Evolutionary conservation across 257 asterid species (phyloP).

Genomic region (Gentiana straminea): DNA sequence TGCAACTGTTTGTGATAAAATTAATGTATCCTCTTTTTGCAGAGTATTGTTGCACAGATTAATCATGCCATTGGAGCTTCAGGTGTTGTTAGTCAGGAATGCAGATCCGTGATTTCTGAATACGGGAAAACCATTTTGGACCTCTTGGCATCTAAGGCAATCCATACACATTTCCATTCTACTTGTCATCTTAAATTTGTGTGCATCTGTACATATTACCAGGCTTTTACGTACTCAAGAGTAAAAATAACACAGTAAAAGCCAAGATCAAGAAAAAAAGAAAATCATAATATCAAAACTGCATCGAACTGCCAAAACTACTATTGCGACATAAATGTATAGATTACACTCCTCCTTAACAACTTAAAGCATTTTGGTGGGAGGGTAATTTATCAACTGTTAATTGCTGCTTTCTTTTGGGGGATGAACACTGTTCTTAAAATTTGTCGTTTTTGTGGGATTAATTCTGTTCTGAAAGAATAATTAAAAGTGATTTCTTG

Average conservation of each 20-base stretch:
- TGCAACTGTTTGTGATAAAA: too few relatives aligned
- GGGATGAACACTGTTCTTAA: background rate
- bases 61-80: constrained; percentile 91
- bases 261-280: too few relatives aligned
- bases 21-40: constrained; percentile 11
- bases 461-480: background rate
- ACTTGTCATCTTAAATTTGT: background rate
- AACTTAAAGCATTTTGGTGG: too few relatives aligned
- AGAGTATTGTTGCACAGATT: constrained; percentile 57
- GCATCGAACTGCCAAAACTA: too few relatives aligned
- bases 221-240: too few relatives aligned
- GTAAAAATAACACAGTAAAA: too few relatives aligned
- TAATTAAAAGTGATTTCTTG: constrained; percentile 6
- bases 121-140: constrained; percentile 68
- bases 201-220: background rate
- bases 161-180: background rate
- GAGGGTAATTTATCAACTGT: too few relatives aligned
- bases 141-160: constrained; percentile 51
- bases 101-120: constrained; percentile 53
- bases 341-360: too few relatives aligned
- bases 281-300: too few relatives aligned
- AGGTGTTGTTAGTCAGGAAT: constrained; percentile 83
- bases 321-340: too few relatives aligned
- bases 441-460: constrained; percentile 5
- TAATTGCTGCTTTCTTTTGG: too few relatives aligned